These are phyloP conservation scores for Trichoderma sp. DNA, from an alignment of 2,329 filamentous ascomycete species.

Conservation along the genomic window DNA sequence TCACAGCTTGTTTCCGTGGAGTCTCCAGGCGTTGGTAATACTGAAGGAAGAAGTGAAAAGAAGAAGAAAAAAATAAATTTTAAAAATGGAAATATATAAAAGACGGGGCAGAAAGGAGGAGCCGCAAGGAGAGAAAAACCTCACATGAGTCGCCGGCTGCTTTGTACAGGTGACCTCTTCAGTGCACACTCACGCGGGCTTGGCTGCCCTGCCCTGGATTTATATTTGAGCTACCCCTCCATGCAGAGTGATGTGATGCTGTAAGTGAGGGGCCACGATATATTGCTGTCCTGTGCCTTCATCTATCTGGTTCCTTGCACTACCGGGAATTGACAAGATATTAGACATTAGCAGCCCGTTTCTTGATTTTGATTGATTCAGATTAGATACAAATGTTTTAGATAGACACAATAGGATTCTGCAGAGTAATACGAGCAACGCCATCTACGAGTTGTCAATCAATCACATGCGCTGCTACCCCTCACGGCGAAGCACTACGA, in stretches of 20 bases:
- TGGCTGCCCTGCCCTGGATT: background rate
- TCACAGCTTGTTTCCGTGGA: background rate
- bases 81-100: background rate
- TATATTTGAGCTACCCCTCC: background rate
- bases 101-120: background rate
- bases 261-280: background rate
- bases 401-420: background rate
- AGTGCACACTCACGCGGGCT: background rate
- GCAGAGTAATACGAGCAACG: background rate
- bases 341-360: background rate
- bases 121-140: background rate
- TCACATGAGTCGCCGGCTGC: background rate
- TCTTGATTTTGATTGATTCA: background rate
- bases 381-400: background rate
- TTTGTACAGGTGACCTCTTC: background rate
- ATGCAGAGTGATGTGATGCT: background rate
- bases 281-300: background rate
- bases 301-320: background rate
- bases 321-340: background rate
- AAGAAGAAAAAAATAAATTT: background rate
- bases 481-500: background rate
- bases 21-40: background rate
- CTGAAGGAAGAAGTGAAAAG: background rate
- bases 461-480: constrained; percentile 12
- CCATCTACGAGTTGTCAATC: background rate